These are phyloP conservation scores for Beauveria medogensis DNA, from an alignment of 2,329 filamentous ascomycete genomes.

Conservation along the genomic window DNA sequence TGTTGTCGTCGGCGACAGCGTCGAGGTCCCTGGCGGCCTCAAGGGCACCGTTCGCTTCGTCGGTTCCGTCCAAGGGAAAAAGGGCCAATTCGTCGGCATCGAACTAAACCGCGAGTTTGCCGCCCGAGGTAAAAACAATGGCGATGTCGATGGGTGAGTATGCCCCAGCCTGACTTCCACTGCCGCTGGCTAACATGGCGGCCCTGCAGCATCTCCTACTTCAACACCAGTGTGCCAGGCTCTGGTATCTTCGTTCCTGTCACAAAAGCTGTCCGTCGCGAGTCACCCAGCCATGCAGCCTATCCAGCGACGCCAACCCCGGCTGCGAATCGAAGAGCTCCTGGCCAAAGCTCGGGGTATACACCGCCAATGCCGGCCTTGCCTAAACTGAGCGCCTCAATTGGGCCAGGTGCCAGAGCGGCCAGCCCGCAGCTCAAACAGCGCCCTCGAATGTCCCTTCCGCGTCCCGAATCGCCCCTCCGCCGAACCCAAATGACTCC, in stretches of 20 bases:
- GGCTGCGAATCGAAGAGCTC: constrained; percentile 44
- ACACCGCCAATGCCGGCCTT: constrained; percentile 58
- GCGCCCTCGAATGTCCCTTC: constrained; percentile 62
- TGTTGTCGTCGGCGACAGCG: constrained; percentile 69
- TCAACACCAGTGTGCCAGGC: constrained; percentile 66
- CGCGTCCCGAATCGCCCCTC: constrained; percentile 79
- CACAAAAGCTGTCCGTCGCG: constrained; percentile 66
- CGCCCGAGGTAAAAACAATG: constrained; percentile 82
- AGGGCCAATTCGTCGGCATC: constrained; percentile 84
- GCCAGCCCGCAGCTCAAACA: constrained; percentile 66
- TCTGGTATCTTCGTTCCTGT: constrained; percentile 91
- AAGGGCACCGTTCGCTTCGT: constrained; percentile 82
- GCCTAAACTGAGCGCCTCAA: constrained; percentile 80
- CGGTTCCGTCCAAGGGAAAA: constrained; percentile 79
- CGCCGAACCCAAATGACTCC: constrained; percentile 59
- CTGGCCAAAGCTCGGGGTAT: constrained; percentile 50
- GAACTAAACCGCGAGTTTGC: constrained; percentile 80
- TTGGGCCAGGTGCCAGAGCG: constrained; percentile 62
- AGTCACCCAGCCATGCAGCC: constrained; percentile 38
- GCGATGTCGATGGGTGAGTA: constrained; percentile 85
- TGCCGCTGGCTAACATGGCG: constrained; percentile 11
- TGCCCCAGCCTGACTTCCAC: constrained; percentile 3
- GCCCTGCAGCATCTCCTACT: constrained; percentile 59
- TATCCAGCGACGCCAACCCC: constrained; percentile 62
- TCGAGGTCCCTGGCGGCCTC: constrained; percentile 93